Base-by-base conservation (phyloP, 2,329 filamentous ascomycete genomes). In the Botryotinia narcissicola region DNA sequence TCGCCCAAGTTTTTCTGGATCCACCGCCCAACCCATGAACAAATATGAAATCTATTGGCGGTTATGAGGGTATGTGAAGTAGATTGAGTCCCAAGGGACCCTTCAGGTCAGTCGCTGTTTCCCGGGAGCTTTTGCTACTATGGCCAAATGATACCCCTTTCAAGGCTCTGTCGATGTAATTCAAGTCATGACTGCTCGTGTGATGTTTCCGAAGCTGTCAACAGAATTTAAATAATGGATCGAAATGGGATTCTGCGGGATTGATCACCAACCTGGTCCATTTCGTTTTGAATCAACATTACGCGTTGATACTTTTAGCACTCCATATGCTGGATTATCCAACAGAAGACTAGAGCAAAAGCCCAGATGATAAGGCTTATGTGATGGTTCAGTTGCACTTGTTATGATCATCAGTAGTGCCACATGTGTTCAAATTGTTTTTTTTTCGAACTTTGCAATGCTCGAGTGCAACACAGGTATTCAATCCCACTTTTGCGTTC, bases 21-120 rank as follows among this genome's bases (percentile, higher is more conserved):
- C 79, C 79, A 3, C 83, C 84, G 14, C 82, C 82, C 2, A 85
- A 79, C 0, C 83, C 83, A 75, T 85, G 83, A 4, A 84, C 78
- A 72, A 84, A 85, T 25, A 85, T 79, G 12, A 81, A 75, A 66
- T 82, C 80, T 22, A 78, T 37, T 6, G 63, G 29, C 3, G 73
- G 73, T 4, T 48, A 61, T 16, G 16, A 46, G 0, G 70, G 46
- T 29, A 77, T 32, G 32, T 77, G 73, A 1, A 79, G 20, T 22
- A 77, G 62, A 54, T 40, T 75, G 6, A 79, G 73, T 16, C 78
- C 78, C 4, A 77, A 59, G 20, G 77, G 73, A 73, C 76, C 76
- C 18, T 59, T 48, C 3, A 57, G 66, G 5, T 40, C 18, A n/a
- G 29, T 3, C 18, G 35, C 18, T 69, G 22, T 3, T 4, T 69